phyloP scores from a whole-genome alignment of 2,329 filamentous ascomycete species.

The Claviceps lovelessii region DNA sequence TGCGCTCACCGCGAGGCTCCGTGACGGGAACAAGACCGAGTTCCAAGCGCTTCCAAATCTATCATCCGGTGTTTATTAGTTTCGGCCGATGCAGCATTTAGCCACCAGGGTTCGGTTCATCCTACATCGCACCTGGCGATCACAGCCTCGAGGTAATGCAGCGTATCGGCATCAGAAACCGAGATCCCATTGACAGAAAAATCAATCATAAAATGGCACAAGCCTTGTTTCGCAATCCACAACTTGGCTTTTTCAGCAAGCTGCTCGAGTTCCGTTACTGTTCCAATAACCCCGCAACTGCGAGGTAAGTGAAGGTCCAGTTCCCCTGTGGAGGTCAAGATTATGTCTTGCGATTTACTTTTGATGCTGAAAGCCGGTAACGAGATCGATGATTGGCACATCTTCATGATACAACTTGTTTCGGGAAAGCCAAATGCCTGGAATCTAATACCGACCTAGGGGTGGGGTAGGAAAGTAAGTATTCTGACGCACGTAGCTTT shows the following conservation, averaged over 20 bases:
- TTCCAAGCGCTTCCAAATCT: conserved; percentile 18
- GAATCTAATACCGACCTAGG: background rate
- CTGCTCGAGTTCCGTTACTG: conserved; percentile 12
- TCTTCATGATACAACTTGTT: background rate
- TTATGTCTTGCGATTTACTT: conserved; percentile 10
- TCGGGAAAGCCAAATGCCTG: background rate
- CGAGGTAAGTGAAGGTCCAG: conserved; percentile 15
- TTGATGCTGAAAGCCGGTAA: conserved; percentile 14
- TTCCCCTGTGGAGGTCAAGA: conserved; percentile 12
- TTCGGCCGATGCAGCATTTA: background rate
- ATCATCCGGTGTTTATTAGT: background rate
- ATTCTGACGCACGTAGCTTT: too few species aligned
- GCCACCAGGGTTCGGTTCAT: background rate
- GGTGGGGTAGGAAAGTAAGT: background rate
- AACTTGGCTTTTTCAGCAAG: conserved; percentile 12
- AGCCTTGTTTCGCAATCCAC: conserved; percentile 20
- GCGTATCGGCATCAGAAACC: conserved; percentile 4
- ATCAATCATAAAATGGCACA: conserved; percentile 17
- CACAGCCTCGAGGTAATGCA: conserved; percentile 8
- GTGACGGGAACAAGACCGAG: conserved; percentile 14
- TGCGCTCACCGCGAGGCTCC: conserved; percentile 1
- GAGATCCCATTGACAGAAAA: conserved; percentile 11
- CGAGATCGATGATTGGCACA: conserved; percentile 8
- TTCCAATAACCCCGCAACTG: conserved; percentile 4
- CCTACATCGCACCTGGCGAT: conserved; percentile 17